Base-by-base conservation (phyloP, 2,329 filamentous ascomycete genomes). In the Fusarium agapanthi region DNA sequence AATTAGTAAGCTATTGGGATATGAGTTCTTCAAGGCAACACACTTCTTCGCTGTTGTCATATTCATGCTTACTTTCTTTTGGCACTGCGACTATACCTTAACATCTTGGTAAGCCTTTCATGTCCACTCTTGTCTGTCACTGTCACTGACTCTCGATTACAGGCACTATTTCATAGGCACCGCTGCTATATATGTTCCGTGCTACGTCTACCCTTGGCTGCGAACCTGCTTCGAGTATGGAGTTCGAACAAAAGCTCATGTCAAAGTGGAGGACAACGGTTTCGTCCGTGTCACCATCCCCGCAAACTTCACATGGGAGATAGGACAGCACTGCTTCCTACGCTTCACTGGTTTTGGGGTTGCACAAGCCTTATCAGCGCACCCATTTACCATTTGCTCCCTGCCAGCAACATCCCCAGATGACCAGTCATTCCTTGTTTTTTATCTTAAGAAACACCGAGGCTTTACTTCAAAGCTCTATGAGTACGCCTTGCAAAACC, bases 81-180 rank as follows among this genome's bases (percentile, higher is more conserved):
- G 55, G 55, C 55, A 58, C 12, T 58, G 55, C 3, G 55, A 58
- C 5, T 58, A 58, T 2, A 58, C 55, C 1, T 22, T 58, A 2
- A 58, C 55, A 8, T 58, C 55, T 0, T 58, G 55, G 55, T 58
- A 38, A 30, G 22, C 5, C 3, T 18, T 24, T 13, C 1, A 13
- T 3, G 1, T 12, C 11, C 20, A 18, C 4, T 6, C 1, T 16
- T 9, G 8, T 13, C 3, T 5, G 3, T 2, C 8, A 7, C 7
- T 3, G 5, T 2, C 16, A 11, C 22, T 58, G 2, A 58, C 18
- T 4, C 5, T 57, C 3, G 0, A n/a, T 4, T 9, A 1, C 5
- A 58, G 55, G 55, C 55, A 58, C 34, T 58, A 58, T 1, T 58
- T 58, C 12, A 24, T 58, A 18, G 55, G 20, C 0, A 58, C 55